These are phyloP conservation scores for Firmiana major DNA, from an alignment of 345 rosid species.

Conservation along the genomic window DNA sequence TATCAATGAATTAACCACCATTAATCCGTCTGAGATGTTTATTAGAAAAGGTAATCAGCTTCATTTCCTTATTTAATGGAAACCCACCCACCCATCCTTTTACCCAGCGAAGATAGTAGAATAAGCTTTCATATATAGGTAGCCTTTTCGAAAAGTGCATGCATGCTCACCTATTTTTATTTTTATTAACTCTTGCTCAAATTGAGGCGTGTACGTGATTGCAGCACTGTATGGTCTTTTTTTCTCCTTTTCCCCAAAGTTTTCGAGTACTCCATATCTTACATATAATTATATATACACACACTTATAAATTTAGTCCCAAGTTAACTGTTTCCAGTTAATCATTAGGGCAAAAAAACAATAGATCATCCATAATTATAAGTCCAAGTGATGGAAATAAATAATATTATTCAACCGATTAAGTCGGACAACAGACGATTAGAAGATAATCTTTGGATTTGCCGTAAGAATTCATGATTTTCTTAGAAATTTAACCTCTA, in stretches of 20 bases:
- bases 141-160: neutral
- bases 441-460: no score
- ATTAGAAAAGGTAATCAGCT: constrained; percentile 6
- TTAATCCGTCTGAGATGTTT: neutral
- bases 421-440: neutral
- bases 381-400: neutral
- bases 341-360: neutral
- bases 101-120: neutral
- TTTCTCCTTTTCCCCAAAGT: no score
- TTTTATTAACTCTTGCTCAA: neutral
- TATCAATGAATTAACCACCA: no score
- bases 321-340: neutral
- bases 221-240: neutral
- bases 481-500: neutral
- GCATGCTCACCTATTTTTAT: neutral
- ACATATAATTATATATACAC: no score
- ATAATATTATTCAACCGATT: neutral
- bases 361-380: neutral
- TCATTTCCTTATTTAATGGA: no score
- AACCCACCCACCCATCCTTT: no score
- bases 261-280: neutral
- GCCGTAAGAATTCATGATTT: no score
- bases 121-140: neutral
- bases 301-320: neutral
- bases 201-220: neutral